These are phyloP conservation scores for Alternaria novae-zelandiae DNA, from an alignment of 2,329 filamentous ascomycete genomes.

Conservation along the genomic window DNA sequence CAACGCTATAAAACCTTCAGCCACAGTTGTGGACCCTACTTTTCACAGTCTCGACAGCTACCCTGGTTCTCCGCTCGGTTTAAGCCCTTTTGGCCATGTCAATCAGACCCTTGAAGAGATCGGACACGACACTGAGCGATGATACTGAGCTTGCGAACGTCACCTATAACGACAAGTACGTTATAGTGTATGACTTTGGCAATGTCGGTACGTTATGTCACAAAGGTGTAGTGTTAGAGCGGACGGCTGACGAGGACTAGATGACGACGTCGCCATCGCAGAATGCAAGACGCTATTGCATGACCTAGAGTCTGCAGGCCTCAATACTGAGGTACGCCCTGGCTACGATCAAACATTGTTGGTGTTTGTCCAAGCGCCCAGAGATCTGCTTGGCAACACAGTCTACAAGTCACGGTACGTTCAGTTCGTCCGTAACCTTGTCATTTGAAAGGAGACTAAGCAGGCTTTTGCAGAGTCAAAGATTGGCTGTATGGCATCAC, in stretches of 20 bases:
- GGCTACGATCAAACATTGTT: slow-evolving; percentile 40
- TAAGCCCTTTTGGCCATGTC: slow-evolving; percentile 20
- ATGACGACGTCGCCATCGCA: slow-evolving; percentile 23
- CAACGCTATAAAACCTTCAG: slow-evolving; percentile 11
- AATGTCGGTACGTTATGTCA: slow-evolving; percentile 27
- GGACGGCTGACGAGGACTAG: slow-evolving; percentile 15
- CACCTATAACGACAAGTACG: slow-evolving; percentile 43
- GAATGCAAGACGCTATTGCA: slow-evolving; percentile 31
- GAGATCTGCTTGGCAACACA: slow-evolving; percentile 38
- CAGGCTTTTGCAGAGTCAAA: slow-evolving; percentile 64
- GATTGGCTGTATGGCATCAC: slow-evolving; percentile 86
- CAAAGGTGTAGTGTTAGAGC: neutral
- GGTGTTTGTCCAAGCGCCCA: slow-evolving; percentile 38
- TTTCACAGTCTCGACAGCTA: neutral
- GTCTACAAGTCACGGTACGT: slow-evolving; percentile 41
- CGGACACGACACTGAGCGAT: slow-evolving; percentile 32
- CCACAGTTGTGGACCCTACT: slow-evolving; percentile 14
- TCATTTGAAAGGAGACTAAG: neutral
- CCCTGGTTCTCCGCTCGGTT: neutral
- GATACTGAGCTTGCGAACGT: slow-evolving; percentile 30
- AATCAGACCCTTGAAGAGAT: slow-evolving; percentile 24
- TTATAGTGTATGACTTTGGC: slow-evolving; percentile 40
- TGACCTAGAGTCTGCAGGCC: slow-evolving; percentile 34
- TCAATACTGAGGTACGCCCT: slow-evolving; percentile 40
- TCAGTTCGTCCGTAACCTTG: neutral